Conservation (phyloP, 2,329 filamentous ascomycete species). For the Hypoxylon sp. region DNA sequence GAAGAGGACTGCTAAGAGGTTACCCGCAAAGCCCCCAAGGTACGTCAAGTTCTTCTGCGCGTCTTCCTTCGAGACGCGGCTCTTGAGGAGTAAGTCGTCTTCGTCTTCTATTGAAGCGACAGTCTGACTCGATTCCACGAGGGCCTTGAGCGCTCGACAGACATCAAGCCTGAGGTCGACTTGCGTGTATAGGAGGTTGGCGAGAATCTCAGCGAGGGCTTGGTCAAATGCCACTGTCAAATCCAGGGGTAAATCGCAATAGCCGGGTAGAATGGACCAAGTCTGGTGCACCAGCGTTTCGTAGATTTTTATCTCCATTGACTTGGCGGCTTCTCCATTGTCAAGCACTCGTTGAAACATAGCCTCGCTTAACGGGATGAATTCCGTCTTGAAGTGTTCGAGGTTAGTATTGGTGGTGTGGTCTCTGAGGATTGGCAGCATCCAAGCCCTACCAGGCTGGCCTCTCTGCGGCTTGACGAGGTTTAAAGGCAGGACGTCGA, state of each 20-base stretch:
- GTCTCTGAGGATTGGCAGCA: conserved; percentile 90
- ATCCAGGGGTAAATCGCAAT: conserved; percentile 91
- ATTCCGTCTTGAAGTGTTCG: conserved; percentile 82
- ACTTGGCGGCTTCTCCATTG: conserved; percentile 83
- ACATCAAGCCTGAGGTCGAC: conserved; percentile 85
- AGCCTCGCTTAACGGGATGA: conserved; percentile 86
- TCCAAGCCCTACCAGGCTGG: conserved; percentile 88
- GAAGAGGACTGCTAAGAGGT: conserved; percentile 95
- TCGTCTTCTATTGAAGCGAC: conserved; percentile 74
- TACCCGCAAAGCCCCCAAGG: conserved; percentile 79
- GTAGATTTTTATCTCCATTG: conserved; percentile 94
- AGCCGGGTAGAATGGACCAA: conserved; percentile 92
- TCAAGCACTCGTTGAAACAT: conserved; percentile 91
- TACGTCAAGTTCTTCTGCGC: conserved; percentile 85
- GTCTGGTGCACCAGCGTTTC: conserved; percentile 93
- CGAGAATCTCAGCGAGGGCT: conserved; percentile 84
- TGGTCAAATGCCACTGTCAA: conserved; percentile 81
- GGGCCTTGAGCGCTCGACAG: conserved; percentile 82
- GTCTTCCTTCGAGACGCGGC: conserved; percentile 75
- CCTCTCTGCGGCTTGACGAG: conserved; percentile 78
- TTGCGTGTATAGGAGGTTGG: conserved; percentile 92
- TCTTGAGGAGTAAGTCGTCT: conserved; percentile 78
- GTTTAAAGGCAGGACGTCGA: conserved; percentile 86
- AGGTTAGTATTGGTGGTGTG: conserved; percentile 89
- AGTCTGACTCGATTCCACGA: conserved; percentile 91